Conservation (phyloP, 2,329 filamentous ascomycete species). For the Cladophialophora yegresii region DNA sequence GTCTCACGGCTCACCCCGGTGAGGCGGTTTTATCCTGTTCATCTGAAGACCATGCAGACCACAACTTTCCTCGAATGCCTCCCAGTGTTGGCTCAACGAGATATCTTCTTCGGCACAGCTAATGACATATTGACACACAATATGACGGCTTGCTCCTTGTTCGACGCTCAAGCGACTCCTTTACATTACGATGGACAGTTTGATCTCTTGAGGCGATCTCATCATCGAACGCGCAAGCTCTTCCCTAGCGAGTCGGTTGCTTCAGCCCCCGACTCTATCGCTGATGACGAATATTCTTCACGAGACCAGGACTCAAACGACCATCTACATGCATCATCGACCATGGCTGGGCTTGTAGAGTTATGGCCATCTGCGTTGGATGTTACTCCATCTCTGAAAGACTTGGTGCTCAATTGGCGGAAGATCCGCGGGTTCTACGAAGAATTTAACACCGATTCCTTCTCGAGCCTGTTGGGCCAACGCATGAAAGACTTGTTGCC, state of each 20-base stretch:
- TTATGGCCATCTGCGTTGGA: no score
- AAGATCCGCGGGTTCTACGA: no score
- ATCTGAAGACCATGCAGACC: slow-evolving; percentile 27
- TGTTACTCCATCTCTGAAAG: no score
- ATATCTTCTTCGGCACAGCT: slow-evolving; percentile 25
- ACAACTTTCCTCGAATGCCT: slow-evolving; percentile 18
- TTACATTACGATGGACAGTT: slow-evolving; percentile 19
- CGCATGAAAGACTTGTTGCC: no score
- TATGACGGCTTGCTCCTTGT: slow-evolving; percentile 20
- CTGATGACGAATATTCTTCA: slow-evolving; percentile 18
- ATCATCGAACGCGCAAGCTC: slow-evolving; percentile 18
- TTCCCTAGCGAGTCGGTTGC: neutral
- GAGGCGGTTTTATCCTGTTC: slow-evolving; percentile 15
- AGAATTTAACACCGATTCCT: no score
- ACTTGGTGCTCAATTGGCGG: no score
- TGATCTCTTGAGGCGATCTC: slow-evolving; percentile 19
- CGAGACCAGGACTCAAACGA: slow-evolving; percentile 27
- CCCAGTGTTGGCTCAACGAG: slow-evolving; percentile 22
- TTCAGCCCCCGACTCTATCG: no score
- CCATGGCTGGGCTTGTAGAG: no score
- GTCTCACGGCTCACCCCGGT: slow-evolving; percentile 21
- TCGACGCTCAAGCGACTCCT: neutral
- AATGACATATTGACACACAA: slow-evolving; percentile 20
- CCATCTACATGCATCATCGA: no score
- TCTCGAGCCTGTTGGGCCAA: no score